Evolutionary conservation across 208 protist species (phyloP), one percentile per base, ranked within the genome.

Genomic region (Leishmania turanica): DNA sequence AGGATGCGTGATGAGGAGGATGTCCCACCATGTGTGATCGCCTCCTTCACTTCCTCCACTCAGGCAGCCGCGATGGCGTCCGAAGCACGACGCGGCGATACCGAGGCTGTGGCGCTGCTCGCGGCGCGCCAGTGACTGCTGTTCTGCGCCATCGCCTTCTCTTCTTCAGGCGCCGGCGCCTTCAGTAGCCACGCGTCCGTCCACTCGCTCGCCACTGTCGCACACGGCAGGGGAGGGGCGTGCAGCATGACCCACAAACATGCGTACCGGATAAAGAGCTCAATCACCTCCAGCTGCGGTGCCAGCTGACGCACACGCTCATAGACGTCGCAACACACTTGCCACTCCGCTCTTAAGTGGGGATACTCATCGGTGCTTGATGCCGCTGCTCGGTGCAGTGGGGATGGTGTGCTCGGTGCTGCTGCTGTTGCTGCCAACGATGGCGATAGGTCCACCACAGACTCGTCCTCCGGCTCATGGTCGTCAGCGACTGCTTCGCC

Each of bases 171-270:
- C 49, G 3, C 72, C 31, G 47, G 72, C 15, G 27, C 19, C 19
- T 40, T 58, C 11, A 76, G 72, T 13, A 85, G 62, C 82, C 66
- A 80, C 49, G 31, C 40, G 0, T 27, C 64, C 42, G 82, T 34
- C 40, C 34, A 72, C 81, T 75, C 51, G 21, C 40, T 54, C 45
- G 40, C 56, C 34, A 37, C 58, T 4, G 51, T 62, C 19, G 72
- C 53, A 45, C 72, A 76, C 3, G 80, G 74, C 1, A 83, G 34
- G 1, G 77, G 37, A 40, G 37, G 27, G 47, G 69, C 81, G 73
- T 81, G 62, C 70, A 85, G 72, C 77, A 85, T 82, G 37, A 66
- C 24, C 82, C 77, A 82, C 27, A 78, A 17, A 47, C 31, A 82
- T 15, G 72, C 77, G 64, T 82, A 82, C 21, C 51, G 77, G 42